Evolutionary conservation across 2,329 filamentous ascomycete genomes (phyloP).

Genomic region (Zymoseptoria pseudotritici): DNA sequence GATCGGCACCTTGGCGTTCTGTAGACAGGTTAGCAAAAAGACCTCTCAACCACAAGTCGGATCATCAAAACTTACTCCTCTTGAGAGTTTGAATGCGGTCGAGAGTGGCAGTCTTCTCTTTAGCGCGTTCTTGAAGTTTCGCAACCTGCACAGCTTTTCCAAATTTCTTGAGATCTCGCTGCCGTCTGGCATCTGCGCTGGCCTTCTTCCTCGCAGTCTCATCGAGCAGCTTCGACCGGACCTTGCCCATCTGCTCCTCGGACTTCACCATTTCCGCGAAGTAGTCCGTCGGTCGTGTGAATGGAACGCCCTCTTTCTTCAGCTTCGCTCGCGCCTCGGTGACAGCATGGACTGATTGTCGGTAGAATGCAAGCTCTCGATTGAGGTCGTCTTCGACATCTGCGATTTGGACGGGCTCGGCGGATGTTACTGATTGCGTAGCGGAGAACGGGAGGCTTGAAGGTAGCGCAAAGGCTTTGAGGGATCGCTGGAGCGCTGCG

Average conservation of each 20-base stretch:
- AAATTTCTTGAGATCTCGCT: slow-evolving; percentile 96
- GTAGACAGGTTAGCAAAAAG: slow-evolving; percentile 21
- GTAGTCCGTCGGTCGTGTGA: slow-evolving; percentile 86
- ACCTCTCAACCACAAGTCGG: not conserved
- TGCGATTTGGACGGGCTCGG: slow-evolving; percentile 61
- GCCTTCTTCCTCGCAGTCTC: slow-evolving; percentile 91
- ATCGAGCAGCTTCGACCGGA: slow-evolving; percentile 87
- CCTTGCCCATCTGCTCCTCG: slow-evolving; percentile 95
- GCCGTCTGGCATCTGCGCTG: slow-evolving; percentile 78
- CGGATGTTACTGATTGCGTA: slow-evolving; percentile 69
- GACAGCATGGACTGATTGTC: slow-evolving; percentile 75
- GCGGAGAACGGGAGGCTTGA: slow-evolving; percentile 69
- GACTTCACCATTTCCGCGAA: slow-evolving; percentile 99
- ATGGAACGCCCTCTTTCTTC: slow-evolving; percentile 73
- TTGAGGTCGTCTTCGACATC: slow-evolving; percentile 87
- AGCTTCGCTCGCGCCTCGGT: slow-evolving; percentile 65
- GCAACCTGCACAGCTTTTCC: slow-evolving; percentile 97
- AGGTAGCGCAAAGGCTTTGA: slow-evolving; percentile 70
- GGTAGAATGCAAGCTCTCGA: slow-evolving; percentile 89
- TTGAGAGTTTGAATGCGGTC: slow-evolving; percentile 95
- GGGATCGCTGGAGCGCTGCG: slow-evolving; percentile 68
- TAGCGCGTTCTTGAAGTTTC: slow-evolving; percentile 87
- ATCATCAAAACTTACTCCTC: slow-evolving; percentile 64
- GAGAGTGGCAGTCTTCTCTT: slow-evolving; percentile 84
- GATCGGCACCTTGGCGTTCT: slow-evolving; percentile 72